These are phyloP conservation scores for Clavariopsis aquatica DNA, from an alignment of 495 filamentous ascomycete genomes.

Conservation along the genomic window DNA sequence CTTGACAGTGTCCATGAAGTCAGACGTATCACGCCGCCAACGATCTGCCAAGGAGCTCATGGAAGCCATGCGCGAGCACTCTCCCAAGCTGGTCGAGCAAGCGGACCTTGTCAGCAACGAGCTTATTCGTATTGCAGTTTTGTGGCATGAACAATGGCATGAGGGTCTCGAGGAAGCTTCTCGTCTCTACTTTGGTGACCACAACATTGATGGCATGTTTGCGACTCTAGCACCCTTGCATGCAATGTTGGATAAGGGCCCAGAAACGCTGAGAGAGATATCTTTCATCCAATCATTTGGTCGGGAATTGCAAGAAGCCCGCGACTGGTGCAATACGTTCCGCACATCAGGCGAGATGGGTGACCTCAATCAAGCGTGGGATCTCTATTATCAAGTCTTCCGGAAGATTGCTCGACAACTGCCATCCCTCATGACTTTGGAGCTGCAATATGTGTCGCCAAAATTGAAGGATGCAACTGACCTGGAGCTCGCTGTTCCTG, in stretches of 20 bases:
- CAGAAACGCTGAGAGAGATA: constrained; percentile 90
- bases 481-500: constrained; percentile 88
- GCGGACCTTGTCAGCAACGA: constrained; percentile 92
- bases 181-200: constrained; percentile 83
- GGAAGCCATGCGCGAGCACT: constrained; percentile 97
- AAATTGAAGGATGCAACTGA: constrained; percentile 79
- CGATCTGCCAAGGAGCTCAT: constrained; percentile 88
- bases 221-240: constrained; percentile 85
- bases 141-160: constrained; percentile 99
- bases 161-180: constrained; percentile 98
- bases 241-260: constrained; percentile 83
- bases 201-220: constrained; percentile 97
- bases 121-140: constrained; percentile 90
- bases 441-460: constrained; percentile 93
- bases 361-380: constrained; percentile 97
- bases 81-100: constrained; percentile 89
- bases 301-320: constrained; percentile 87
- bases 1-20: constrained; percentile 98
- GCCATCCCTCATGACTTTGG: constrained; percentile 85
- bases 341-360: constrained; percentile 81
- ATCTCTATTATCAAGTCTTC: constrained; percentile 97
- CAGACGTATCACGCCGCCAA: constrained; percentile 73
- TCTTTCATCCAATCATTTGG: constrained; percentile 98
- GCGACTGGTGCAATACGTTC: constrained; percentile 93
- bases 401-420: constrained; percentile 91